Conservation (phyloP, 371 early-diverging fungal genomes). For the Mucor irregularis region DNA sequence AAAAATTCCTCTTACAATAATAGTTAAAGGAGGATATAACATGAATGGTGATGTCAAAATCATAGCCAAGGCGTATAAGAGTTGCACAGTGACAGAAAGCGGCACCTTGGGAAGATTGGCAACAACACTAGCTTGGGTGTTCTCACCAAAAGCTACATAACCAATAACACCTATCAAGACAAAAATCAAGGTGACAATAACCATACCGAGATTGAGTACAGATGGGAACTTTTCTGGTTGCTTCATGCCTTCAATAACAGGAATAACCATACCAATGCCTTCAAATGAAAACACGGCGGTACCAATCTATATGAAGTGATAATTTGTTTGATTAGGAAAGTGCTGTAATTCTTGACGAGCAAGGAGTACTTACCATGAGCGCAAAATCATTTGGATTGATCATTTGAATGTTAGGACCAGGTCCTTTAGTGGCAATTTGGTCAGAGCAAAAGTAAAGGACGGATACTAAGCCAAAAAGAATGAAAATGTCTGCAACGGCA, state of each 20-base stretch:
- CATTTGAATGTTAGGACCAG: constrained; percentile 44
- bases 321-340: not conserved
- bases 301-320: not conserved
- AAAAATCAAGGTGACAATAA: constrained; percentile 62
- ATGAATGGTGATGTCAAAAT: constrained; percentile 76
- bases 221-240: constrained; percentile 62
- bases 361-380: constrained; percentile 58
- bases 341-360: too few species aligned
- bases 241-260: constrained; percentile 54
- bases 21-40: constrained; percentile 74
- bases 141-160: constrained; percentile 72
- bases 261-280: constrained; percentile 62
- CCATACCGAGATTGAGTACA: constrained; percentile 61
- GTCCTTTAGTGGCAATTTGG: constrained; percentile 56
- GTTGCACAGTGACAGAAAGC: constrained; percentile 59
- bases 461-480: constrained; percentile 71
- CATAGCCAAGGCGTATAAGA: constrained; percentile 79
- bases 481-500: constrained; percentile 79
- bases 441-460: constrained; percentile 63
- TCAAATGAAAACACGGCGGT: constrained; percentile 89
- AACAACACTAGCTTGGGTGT: constrained; percentile 69
- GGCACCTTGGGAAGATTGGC: constrained; percentile 60
- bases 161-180: constrained; percentile 68
- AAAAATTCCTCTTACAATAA: constrained; percentile 61
- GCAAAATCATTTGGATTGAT: constrained; percentile 59